These are phyloP conservation scores for Picochlorum sp. DNA, from an alignment of 139 green algal species.

Conservation along the genomic window DNA sequence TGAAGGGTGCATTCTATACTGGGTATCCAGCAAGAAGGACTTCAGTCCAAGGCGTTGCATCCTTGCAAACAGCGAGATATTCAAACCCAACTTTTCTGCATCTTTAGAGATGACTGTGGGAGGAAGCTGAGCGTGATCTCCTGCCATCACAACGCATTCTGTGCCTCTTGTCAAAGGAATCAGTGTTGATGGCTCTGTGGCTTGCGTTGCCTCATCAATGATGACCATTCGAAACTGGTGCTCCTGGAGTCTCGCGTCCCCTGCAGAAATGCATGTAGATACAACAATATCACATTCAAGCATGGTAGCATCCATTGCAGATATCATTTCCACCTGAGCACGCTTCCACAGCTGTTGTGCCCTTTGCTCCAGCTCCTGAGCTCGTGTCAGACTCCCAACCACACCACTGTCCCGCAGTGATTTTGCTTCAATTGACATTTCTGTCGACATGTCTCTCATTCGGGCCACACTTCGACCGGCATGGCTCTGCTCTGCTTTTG, in stretches of 20 bases:
- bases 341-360: conserved; percentile 8
- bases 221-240: conserved; percentile 68
- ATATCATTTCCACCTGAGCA: conserved; percentile 23
- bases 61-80: conserved; percentile 75
- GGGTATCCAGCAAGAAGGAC: conserved; percentile 73
- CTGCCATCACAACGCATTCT: conserved; percentile 78
- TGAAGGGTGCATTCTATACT: conserved; percentile 88
- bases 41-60: conserved; percentile 51
- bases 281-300: conserved; percentile 49
- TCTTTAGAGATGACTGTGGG: conserved; percentile 63
- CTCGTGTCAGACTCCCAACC: not conserved
- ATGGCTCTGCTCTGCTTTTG: conserved; percentile 32
- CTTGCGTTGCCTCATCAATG: conserved; percentile 89
- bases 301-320: conserved; percentile 33
- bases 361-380: not conserved
- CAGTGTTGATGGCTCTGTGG: conserved; percentile 75
- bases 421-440: not conserved
- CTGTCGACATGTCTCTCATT: conserved; percentile 12
- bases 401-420: not conserved
- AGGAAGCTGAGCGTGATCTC: conserved; percentile 79
- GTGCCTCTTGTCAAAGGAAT: conserved; percentile 74
- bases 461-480: conserved; percentile 29
- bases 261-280: conserved; percentile 50
- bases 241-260: conserved; percentile 30
- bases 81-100: conserved; percentile 47